A percentile compares a stretch with the other conserved stretches of the same genome.
Evolutionary conservation across 192 early-diverging fungal genomes (phyloP).

Genomic region (Backusella morwellensis): DNA sequence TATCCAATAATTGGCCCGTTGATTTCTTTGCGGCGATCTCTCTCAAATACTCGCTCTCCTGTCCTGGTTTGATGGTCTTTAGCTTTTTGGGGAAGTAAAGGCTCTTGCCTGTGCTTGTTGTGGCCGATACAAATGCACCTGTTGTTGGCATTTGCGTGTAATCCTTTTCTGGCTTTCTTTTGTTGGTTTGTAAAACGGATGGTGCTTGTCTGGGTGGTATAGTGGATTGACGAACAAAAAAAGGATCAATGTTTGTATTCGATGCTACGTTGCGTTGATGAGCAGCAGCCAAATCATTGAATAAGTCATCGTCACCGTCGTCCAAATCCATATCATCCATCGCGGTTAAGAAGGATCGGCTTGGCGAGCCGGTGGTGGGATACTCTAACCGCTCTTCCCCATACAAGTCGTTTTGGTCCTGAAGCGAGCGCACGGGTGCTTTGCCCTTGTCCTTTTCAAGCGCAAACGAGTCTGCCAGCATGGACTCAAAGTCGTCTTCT

Average conservation of each 20-base stretch:
- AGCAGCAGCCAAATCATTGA: background rate
- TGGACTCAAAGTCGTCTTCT: background rate
- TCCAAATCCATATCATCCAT: slow-evolving; percentile 18
- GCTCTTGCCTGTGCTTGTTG: slow-evolving; percentile 26
- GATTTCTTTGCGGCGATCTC: background rate
- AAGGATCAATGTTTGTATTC: background rate
- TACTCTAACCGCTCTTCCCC: background rate
- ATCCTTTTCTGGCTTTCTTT: background rate
- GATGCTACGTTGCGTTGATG: background rate
- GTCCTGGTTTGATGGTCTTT: slow-evolving; percentile 12
- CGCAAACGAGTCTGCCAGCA: background rate
- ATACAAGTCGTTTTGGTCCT: background rate
- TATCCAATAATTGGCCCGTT: slow-evolving; percentile 2
- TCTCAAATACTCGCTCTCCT: background rate
- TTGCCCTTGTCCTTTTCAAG: background rate
- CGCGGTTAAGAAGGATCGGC: background rate
- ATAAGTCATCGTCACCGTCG: background rate
- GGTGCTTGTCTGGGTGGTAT: no score
- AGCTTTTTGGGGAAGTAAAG: slow-evolving; percentile 47
- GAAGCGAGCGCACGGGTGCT: no score
- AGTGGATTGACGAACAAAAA: background rate
- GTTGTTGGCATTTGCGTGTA: slow-evolving; percentile 42
- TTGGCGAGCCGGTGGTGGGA: background rate
- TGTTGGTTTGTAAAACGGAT: background rate
- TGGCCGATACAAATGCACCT: slow-evolving; percentile 41